Evolutionary conservation across 768 basidiomycete species (phyloP), one percentile per base, ranked within the genome.

Genomic region (Leucocoprinus birnbaumii): DNA sequence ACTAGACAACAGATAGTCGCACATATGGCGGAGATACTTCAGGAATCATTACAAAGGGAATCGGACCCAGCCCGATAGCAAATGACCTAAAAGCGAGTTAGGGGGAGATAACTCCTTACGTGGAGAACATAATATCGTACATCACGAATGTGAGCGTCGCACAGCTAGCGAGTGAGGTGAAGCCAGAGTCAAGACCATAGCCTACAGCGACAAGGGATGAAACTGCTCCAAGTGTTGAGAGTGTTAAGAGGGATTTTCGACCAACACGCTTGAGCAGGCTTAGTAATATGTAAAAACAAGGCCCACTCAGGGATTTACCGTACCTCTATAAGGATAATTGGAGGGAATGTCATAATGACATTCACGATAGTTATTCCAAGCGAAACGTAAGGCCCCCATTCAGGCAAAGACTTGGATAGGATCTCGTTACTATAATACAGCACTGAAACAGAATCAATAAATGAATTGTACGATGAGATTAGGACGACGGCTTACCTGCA

Each of bases 341-440:
- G 88, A 7, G 92, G 90, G 66, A 94, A 88, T 1, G 89, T 87
- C 85, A 87, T 86, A 67, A 71, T 74, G 70, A 87, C 87, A 65
- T 97, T 97, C 56, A 95, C 84, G 27, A 91, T 64, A 0, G 93
- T 89, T 48, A 96, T 90, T 16, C 85, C 88, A 2, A 97, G 69
- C 1, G 93, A 94, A 18, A 95, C 80, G 61, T 91, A 87, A 18
- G 91, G 83, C 0, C 89, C 94, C 21, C 86, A 67, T 16, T 88
- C 79, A 14, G 94, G 92, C 52, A 97, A 73, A 2, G 91, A 79
- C 56, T 82, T 87, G 22, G 85, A 82, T 22, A 97, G 79, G 60
- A 97, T 97, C 46, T 86, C 82, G 61, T 92, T 94, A 70, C 89
- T 91, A 71, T 95, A 96, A 68, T 94, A 96, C 52, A 96, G 76